Percentiles rank a stretch among this genome's conserved stretches.
These are phyloP conservation scores for Dictyostelium intermedium DNA, from an alignment of 78 protist genomes.

Conservation along the genomic window DNA sequence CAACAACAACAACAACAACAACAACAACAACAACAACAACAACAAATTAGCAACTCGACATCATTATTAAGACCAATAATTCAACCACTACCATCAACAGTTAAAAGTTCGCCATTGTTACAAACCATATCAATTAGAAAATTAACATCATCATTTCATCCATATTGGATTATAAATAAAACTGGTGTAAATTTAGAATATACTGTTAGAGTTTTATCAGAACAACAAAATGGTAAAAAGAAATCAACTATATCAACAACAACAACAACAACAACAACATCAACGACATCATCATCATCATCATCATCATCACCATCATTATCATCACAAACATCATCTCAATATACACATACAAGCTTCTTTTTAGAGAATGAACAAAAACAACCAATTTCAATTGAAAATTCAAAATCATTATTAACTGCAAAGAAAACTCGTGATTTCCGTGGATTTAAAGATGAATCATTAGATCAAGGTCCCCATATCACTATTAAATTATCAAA, in stretches of 20 bases:
- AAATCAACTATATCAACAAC: neutral
- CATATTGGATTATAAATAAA: slow-evolving; percentile 71
- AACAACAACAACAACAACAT: no score
- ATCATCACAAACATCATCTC: neutral
- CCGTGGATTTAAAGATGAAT: slow-evolving; percentile 12
- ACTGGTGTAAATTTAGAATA: slow-evolving; percentile 53
- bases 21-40: neutral
- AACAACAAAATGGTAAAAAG: neutral
- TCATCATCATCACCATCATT: neutral
- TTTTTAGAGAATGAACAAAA: slow-evolving; percentile 24
- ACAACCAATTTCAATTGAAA: slow-evolving; percentile 48
- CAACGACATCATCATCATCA: neutral
- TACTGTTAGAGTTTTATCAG: slow-evolving; percentile 5
- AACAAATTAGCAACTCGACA: neutral
- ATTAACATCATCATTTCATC: slow-evolving; percentile 54
- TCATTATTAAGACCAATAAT: neutral
- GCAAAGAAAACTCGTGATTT: slow-evolving; percentile 40
- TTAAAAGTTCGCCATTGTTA: slow-evolving; percentile 32
- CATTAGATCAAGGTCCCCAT: slow-evolving; percentile 36
- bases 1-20: neutral
- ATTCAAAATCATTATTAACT: slow-evolving; percentile 11
- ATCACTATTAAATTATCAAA: neutral
- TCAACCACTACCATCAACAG: neutral
- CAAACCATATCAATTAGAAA: slow-evolving; percentile 70
- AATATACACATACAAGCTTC: neutral